These are phyloP conservation scores for Fusarium sp. DNA, from an alignment of 2,329 filamentous ascomycete genomes.

Conservation along the genomic window DNA sequence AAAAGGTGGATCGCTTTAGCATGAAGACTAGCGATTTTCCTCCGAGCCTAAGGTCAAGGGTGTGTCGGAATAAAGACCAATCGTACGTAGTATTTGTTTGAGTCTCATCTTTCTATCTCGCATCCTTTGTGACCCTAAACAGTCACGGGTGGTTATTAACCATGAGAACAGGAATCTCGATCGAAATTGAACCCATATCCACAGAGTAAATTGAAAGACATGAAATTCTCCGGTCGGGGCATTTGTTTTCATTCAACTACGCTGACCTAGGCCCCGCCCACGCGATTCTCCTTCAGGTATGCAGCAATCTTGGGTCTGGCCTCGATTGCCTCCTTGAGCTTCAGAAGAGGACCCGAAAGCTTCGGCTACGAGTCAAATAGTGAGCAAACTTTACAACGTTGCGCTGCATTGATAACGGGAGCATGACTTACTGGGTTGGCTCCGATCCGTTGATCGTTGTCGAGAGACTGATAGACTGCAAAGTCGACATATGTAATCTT, in stretches of 20 bases:
- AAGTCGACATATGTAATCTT: constrained; percentile 27
- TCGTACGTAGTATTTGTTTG: background rate
- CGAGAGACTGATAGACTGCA: constrained; percentile 25
- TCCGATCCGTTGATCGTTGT: constrained; percentile 25
- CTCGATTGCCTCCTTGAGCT: constrained; percentile 23
- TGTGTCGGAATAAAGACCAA: background rate
- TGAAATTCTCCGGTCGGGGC: background rate
- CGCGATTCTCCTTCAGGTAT: constrained; percentile 16
- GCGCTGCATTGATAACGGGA: accelerated
- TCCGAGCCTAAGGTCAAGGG: background rate
- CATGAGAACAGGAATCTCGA: background rate
- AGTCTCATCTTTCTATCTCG: background rate
- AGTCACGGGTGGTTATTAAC: background rate
- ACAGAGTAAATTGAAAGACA: background rate
- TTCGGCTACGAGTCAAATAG: background rate
- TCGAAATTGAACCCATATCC: background rate
- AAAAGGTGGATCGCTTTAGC: background rate
- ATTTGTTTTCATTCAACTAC: background rate
- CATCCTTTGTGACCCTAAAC: background rate
- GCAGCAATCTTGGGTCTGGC: constrained; percentile 23
- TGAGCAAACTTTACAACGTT: accelerated
- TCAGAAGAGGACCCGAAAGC: constrained; percentile 14
- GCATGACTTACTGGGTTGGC: constrained; percentile 7
- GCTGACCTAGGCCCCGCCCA: background rate
- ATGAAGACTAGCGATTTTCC: background rate